Evolutionary conservation across 2,329 filamentous ascomycete genomes (phyloP), one percentile per base, ranked within the genome.

Genomic region (Tolypocladium guangdongense): DNA sequence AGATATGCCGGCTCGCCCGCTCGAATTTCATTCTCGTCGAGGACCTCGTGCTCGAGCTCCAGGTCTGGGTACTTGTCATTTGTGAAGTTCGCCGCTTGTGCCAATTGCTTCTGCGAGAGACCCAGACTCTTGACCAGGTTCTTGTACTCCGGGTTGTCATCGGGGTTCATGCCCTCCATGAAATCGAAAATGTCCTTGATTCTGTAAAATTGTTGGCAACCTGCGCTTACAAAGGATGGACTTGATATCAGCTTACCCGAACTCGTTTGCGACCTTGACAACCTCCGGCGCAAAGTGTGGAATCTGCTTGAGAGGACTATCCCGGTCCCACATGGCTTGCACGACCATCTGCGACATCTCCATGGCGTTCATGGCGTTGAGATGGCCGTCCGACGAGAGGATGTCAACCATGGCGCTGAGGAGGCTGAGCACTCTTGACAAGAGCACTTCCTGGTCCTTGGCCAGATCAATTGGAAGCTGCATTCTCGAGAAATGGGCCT

Each of bases 261-360:
- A 88, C 54, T 88, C 84, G 64, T 87, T 87, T 46, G 88, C 90
- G 58, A 83, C 87, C 70, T 92, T 87, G 60, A 97, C 85, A 50
- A 87, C 86, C 56, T 92, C 86, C 38, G 86, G 81, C 18, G 86
- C 83, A 68, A 97, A 97, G 74, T 97, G 90, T 60, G 93, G 93
- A 64, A 99, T 96, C 71, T 99, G 93, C 75, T 96, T 96, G 60
- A 99, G 79, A 39, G 93, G 91, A 63, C 88, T 95, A 69, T 99
- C 93, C 54, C 91, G 87, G 72, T 99, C 92, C 93, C 93, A 99
- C 89, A 97, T 96, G 50, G 87, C 91, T 72, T 99, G 93, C 3
- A 99, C 91, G 52, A 95, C 89, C 93, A 99, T 99, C 67, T 99
- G 93, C 14, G 89, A 95, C 81, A 99, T 90, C 69, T 99, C 93